These are phyloP conservation scores for Podaxis sp. DNA, from an alignment of 768 basidiomycete species.

Conservation along the genomic window DNA sequence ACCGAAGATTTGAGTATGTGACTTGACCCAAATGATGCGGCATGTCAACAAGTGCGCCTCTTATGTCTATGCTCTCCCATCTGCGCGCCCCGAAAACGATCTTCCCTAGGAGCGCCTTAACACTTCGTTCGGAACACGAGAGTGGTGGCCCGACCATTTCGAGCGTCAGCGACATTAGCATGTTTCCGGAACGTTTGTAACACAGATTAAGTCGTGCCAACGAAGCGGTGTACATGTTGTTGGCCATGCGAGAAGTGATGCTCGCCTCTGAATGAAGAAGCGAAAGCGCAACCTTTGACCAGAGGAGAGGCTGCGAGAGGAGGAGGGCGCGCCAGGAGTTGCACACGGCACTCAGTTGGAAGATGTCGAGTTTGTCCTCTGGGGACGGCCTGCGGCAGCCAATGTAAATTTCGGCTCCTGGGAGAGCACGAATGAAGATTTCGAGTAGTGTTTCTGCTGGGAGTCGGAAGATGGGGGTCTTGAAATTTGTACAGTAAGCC, in stretches of 20 bases:
- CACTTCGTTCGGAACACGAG: background rate
- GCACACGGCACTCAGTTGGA: background rate
- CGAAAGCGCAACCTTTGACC: conserved; percentile 1
- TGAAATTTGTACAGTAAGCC: background rate
- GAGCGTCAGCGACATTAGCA: background rate
- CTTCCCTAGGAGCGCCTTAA: background rate
- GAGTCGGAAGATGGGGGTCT: background rate
- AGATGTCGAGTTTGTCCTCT: background rate
- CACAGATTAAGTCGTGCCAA: background rate
- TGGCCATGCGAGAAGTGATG: background rate
- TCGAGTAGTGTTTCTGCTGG: background rate
- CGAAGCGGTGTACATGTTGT: background rate
- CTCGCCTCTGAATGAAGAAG: conserved; percentile 1
- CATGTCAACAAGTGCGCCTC: background rate
- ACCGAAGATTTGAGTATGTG: background rate
- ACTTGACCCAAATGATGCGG: background rate
- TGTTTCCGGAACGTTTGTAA: background rate
- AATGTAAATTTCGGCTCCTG: background rate
- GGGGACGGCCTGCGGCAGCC: background rate
- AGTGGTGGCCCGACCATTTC: background rate
- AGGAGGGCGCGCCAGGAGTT: background rate
- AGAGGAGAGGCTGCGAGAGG: conserved; percentile 2
- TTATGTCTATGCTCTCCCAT: background rate
- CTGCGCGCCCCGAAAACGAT: background rate
- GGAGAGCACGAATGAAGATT: background rate